These are phyloP conservation scores for Lactuca sativa DNA, from an alignment of 129 eudicot species.

Conservation along the genomic window DNA sequence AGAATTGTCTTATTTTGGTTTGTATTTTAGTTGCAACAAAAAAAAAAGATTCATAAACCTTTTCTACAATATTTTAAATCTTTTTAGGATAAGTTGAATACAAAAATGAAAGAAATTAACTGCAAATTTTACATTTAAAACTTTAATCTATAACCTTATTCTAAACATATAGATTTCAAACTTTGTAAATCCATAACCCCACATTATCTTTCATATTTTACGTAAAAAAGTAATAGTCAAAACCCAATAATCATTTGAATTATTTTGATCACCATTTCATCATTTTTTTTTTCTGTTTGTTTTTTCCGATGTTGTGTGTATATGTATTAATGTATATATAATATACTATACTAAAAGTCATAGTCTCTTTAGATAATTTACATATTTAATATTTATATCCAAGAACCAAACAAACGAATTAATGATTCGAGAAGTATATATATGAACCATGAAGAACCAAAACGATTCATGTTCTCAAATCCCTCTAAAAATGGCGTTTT, in stretches of 20 bases:
- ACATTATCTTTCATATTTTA: too few relatives aligned
- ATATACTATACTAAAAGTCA: background rate
- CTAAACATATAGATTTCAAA: too few relatives aligned
- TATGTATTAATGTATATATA: background rate
- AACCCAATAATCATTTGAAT: background rate
- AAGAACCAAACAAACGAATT: background rate
- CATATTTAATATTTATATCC: background rate
- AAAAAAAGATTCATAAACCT: background rate
- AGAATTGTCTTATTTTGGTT: background rate
- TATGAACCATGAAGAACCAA: background rate
- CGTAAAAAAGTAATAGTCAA: too few relatives aligned
- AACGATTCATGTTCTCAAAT: background rate
- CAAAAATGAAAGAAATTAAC: background rate
- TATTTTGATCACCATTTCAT: background rate
- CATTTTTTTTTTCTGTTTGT: background rate
- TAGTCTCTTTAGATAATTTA: too few relatives aligned
- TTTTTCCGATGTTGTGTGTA: background rate
- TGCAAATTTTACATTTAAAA: background rate
- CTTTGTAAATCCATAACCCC: too few relatives aligned
- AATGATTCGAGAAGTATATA: background rate
- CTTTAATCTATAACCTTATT: too few relatives aligned
- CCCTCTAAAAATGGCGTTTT: constrained; percentile 28
- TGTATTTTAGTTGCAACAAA: background rate
- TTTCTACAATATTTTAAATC: too few relatives aligned
- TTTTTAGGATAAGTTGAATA: too few relatives aligned